Percentiles rank a stretch among this genome's conserved stretches.
Evolutionary conservation across 306 rosid genomes (phyloP).

Genomic region (Morella rubra): DNA sequence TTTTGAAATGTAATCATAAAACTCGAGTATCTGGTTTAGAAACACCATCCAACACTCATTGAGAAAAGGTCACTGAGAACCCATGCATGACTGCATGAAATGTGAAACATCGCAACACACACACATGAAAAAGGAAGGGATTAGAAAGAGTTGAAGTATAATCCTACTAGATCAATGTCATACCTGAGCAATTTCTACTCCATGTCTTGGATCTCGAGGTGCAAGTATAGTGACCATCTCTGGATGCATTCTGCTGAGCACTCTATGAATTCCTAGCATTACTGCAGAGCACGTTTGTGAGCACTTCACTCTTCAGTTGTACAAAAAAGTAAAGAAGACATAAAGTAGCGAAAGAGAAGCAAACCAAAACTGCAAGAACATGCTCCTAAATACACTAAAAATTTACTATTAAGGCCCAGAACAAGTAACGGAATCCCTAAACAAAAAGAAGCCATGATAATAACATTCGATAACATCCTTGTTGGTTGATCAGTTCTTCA

Average conservation of each 20-base stretch:
- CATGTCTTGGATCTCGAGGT: slow-evolving; percentile 79
- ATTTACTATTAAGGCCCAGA: background rate
- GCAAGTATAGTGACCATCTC: slow-evolving; percentile 70
- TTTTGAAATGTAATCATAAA: background rate
- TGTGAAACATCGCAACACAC: background rate
- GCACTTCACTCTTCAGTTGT: slow-evolving; percentile 11
- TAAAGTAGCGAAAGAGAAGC: background rate
- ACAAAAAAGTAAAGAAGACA: slow-evolving; percentile 3
- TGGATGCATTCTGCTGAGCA: slow-evolving; percentile 57
- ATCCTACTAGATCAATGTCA: slow-evolving; percentile 13
- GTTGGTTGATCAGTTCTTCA: background rate
- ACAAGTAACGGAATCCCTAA: background rate
- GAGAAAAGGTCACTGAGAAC: background rate
- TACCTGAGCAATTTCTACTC: slow-evolving; percentile 77
- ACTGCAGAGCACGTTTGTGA: slow-evolving; percentile 52
- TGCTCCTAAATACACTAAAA: background rate
- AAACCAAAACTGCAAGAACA: background rate
- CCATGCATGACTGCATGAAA: background rate
- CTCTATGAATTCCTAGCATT: slow-evolving; percentile 62
- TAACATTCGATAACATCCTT: background rate
- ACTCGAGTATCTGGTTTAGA: background rate
- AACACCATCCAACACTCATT: background rate
- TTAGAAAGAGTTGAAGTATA: background rate
- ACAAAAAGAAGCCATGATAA: background rate
- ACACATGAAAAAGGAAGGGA: background rate